Evolutionary conservation across 2,329 filamentous ascomycete genomes (phyloP).

Genomic region (Colletotrichum trifolii): DNA sequence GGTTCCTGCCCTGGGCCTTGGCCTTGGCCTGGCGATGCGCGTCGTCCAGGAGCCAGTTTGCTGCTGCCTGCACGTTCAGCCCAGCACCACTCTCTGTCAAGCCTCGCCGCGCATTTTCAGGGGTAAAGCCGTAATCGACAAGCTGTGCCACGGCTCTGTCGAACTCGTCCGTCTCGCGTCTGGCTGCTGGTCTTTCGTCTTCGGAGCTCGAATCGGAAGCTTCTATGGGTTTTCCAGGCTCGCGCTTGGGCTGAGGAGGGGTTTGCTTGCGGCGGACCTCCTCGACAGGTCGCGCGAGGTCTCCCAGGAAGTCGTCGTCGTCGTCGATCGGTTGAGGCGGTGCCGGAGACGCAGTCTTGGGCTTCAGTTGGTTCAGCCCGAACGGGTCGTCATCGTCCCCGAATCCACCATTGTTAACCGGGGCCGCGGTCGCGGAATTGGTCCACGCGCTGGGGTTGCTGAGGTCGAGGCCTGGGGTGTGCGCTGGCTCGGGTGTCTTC

Average conservation of each 20-base stretch:
- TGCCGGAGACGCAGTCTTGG: constrained; percentile 46
- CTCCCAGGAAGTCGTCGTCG: constrained; percentile 74
- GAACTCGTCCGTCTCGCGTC: constrained; percentile 54
- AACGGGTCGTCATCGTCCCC: constrained; percentile 89
- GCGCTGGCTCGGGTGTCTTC: constrained; percentile 58
- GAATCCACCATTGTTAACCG: constrained; percentile 49
- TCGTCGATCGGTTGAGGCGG: constrained; percentile 52
- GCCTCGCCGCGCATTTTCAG: constrained; percentile 83
- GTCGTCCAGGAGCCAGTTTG: constrained; percentile 90
- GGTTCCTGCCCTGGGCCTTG: constrained; percentile 68
- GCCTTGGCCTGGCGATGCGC: constrained; percentile 86
- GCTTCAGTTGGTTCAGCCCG: constrained; percentile 75
- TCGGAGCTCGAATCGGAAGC: constrained; percentile 59
- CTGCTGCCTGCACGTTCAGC: constrained; percentile 84
- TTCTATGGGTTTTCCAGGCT: constrained; percentile 68
- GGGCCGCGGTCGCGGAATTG: constrained; percentile 40
- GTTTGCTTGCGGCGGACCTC: constrained; percentile 65
- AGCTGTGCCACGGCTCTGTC: constrained; percentile 88
- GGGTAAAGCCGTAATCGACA: constrained; percentile 93
- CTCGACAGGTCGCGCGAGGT: constrained; percentile 72
- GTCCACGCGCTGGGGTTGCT: constrained; percentile 66
- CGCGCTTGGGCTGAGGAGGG: constrained; percentile 51
- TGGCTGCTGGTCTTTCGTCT: constrained; percentile 50
- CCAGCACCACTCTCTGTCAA: constrained; percentile 84
- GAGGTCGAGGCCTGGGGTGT: constrained; percentile 59